Evolutionary conservation across 331 rosid genomes (phyloP).

Genomic region (Erythrophleum ivorense): DNA sequence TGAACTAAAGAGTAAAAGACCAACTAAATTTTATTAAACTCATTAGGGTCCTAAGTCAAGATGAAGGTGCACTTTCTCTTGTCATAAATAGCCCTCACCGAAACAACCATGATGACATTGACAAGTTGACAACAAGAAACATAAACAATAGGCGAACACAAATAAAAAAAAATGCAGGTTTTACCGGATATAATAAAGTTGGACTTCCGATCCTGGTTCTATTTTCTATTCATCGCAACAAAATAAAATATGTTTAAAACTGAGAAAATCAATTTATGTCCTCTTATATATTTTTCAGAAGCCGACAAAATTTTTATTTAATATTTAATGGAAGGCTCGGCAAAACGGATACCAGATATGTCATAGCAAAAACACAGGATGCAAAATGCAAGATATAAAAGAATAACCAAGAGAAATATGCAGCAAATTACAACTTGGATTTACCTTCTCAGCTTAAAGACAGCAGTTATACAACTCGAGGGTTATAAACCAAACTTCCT

Average conservation of each 20-base stretch:
- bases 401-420: neutral
- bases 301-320: neutral
- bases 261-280: neutral
- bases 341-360: neutral
- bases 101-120: neutral
- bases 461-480: constrained; percentile 8
- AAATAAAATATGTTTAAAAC: neutral
- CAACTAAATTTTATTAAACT: neutral
- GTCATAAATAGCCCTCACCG: neutral
- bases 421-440: neutral
- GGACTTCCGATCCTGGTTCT: neutral
- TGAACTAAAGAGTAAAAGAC: neutral
- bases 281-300: neutral
- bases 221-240: neutral
- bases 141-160: neutral
- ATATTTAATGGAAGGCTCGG: neutral
- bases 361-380: neutral
- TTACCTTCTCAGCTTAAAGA: neutral
- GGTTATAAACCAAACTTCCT: constrained; percentile 11
- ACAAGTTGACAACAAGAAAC: neutral
- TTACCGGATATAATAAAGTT: neutral
- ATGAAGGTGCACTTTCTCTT: neutral
- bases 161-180: neutral
- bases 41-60: neutral
- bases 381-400: neutral